phyloP scores from a whole-genome alignment of 2,329 filamentous ascomycete genomes.

The Teratosphaeria zuluensis region DNA sequence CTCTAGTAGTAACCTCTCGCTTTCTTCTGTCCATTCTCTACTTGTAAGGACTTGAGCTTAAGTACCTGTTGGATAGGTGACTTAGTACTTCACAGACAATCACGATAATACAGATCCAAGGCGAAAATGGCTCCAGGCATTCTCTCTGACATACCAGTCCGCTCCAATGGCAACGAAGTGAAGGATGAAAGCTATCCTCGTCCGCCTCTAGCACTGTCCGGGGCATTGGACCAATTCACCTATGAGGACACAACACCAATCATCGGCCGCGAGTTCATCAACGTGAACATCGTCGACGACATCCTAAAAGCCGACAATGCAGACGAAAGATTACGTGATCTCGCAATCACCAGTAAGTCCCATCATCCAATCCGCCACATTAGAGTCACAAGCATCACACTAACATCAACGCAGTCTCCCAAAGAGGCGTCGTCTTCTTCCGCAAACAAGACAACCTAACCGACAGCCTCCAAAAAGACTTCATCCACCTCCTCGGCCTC shows the following conservation, averaged over 20 bases:
- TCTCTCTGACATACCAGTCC: not conserved
- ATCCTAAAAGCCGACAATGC: constrained; percentile 28
- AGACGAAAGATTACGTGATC: constrained; percentile 29
- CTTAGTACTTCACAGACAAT: too few species aligned
- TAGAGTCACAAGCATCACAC: too few species aligned
- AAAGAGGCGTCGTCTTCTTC: constrained; percentile 62
- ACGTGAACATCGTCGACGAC: constrained; percentile 25
- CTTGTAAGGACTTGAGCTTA: too few species aligned
- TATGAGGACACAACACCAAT: constrained; percentile 42
- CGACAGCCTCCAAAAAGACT: constrained; percentile 54
- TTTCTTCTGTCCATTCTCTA: too few species aligned
- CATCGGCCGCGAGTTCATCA: constrained; percentile 41
- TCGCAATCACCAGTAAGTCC: constrained; percentile 47
- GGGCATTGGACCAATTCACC: constrained; percentile 28
- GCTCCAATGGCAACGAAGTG: not conserved
- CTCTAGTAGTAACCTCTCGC: too few species aligned
- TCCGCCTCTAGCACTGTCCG: constrained; percentile 4
- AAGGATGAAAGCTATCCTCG: not conserved
- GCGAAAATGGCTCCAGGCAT: constrained; percentile 1
- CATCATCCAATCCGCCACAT: too few species aligned
- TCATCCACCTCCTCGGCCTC: constrained; percentile 51
- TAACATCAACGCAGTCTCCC: constrained; percentile 44
- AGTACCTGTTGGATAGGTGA: too few species aligned
- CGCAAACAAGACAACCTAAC: constrained; percentile 52
- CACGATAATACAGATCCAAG: not conserved